Evolutionary conservation across 2,329 filamentous ascomycete species (phyloP), one percentile per base, ranked within the genome.

Genomic region (Zelopaecilomyces penicillatus): DNA sequence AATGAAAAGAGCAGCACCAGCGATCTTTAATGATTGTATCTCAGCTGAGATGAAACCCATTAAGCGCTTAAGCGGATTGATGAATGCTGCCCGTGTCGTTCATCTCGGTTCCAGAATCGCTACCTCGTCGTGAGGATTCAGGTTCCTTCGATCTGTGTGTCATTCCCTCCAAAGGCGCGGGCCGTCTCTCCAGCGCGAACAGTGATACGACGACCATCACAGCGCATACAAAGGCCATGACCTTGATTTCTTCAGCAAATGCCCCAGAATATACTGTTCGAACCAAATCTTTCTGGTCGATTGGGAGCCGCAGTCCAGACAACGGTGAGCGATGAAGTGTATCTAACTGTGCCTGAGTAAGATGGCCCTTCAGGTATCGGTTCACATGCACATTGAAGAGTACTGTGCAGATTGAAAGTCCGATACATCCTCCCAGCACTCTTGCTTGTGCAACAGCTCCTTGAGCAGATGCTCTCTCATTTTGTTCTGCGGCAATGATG

Each of bases 361-460:
- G 54, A 30, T 58, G 51, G 28, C 52, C 50, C 9, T 59, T 54
- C 8, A 76, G 59, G 32, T 65, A 57, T 29, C 52, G 50, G 37
- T 68, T 63, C 36, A 69, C 64, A 43, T 66, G 64, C 30, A 58
- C 52, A 54, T 78, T 77, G 58, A 80, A 74, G 8, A 82, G 66
- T 10, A 79, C 70, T n/a, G 74, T 80, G 50, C 78, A 78, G 27
- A 74, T 58, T 0, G 77, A 73, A 37, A 82, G 66, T 1, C 78
- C 79, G 29, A 82, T 66, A 33, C 74, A 74, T 3, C 79, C 78
- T 1, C 79, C 79, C 2, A 82, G 61, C 0, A 82, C 74, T 10
- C 79, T 70, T 2, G 74, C 70, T 57, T 83, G 78, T 1, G 78
- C 75, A 7, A 81, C 67, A 4, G 76, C 71, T 0, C 78, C 79